These are phyloP conservation scores for Aspergillus ruber DNA, from an alignment of 2,329 filamentous ascomycete genomes.

Conservation along the genomic window DNA sequence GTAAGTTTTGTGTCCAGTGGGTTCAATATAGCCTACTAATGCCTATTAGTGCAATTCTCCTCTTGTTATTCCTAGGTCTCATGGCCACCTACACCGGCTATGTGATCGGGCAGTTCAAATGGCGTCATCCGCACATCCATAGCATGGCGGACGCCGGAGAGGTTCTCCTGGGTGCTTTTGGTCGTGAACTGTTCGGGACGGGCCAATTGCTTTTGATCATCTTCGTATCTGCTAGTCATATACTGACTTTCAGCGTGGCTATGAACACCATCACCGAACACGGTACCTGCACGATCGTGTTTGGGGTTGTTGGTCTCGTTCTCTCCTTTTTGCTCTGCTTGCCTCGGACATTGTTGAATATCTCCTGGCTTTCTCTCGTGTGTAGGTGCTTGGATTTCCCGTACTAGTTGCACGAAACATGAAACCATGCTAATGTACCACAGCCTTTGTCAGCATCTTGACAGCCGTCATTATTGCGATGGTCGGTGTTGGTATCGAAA, in stretches of 20 bases:
- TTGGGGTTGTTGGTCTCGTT: conserved; percentile 51
- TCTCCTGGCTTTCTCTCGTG: conserved; percentile 53
- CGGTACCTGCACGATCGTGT: conserved; percentile 55
- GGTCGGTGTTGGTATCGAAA: conserved; percentile 52
- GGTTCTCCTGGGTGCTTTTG: conserved; percentile 54
- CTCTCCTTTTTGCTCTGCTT: conserved; percentile 53
- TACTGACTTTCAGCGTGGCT: conserved; percentile 61
- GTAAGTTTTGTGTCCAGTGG: conserved; percentile 15
- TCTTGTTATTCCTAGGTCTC: conserved; percentile 47
- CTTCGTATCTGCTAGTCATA: conserved; percentile 62
- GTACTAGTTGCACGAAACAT: background rate
- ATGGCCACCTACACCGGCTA: conserved; percentile 53
- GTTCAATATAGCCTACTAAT: background rate
- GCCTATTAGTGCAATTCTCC: conserved; percentile 30
- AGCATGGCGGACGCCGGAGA: conserved; percentile 61
- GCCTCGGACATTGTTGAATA: conserved; percentile 54
- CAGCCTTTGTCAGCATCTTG: conserved; percentile 54
- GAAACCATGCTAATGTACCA: background rate
- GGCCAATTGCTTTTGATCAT: conserved; percentile 57
- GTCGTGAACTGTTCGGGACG: conserved; percentile 54
- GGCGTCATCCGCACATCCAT: conserved; percentile 50
- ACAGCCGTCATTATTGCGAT: conserved; percentile 59
- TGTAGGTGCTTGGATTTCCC: conserved; percentile 21
- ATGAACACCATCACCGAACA: conserved; percentile 57
- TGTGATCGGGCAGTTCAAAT: conserved; percentile 52